Conservation (phyloP, 306 rosid species). For the Prunus davidiana region DNA sequence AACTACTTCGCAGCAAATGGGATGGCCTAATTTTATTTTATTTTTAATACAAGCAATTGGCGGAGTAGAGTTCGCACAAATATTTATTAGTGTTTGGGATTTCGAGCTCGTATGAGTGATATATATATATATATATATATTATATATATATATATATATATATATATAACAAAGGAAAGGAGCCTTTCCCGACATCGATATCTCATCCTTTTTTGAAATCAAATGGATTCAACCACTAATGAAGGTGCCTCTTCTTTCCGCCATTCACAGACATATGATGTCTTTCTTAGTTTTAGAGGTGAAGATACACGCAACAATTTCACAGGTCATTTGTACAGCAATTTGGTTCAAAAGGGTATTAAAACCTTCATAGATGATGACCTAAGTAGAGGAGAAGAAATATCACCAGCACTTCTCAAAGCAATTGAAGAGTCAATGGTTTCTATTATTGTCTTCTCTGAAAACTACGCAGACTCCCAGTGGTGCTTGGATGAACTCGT, state of each 20-base stretch:
- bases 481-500: not conserved
- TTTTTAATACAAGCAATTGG: too few relatives aligned
- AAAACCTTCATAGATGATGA: not conserved
- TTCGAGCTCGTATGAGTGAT: too few relatives aligned
- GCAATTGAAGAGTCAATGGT: not conserved
- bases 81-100: too few relatives aligned
- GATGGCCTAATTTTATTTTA: too few relatives aligned
- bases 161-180: not conserved
- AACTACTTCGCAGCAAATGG: too few relatives aligned
- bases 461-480: not conserved
- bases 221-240: too few relatives aligned
- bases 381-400: not conserved
- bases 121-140: too few relatives aligned
- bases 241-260: not conserved
- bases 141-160: too few relatives aligned
- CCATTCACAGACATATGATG: not conserved
- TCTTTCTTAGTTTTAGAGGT: not conserved
- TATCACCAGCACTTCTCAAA: not conserved
- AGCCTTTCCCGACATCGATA: not conserved
- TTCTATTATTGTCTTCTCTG: not conserved
- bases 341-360: not conserved
- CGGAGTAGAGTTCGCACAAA: too few relatives aligned
- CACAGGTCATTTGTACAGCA: not conserved
- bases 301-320: not conserved
- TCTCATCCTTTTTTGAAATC: too few relatives aligned